These are phyloP conservation scores for Eucalyptus cloeziana DNA, from an alignment of 345 rosid species.

Conservation along the genomic window DNA sequence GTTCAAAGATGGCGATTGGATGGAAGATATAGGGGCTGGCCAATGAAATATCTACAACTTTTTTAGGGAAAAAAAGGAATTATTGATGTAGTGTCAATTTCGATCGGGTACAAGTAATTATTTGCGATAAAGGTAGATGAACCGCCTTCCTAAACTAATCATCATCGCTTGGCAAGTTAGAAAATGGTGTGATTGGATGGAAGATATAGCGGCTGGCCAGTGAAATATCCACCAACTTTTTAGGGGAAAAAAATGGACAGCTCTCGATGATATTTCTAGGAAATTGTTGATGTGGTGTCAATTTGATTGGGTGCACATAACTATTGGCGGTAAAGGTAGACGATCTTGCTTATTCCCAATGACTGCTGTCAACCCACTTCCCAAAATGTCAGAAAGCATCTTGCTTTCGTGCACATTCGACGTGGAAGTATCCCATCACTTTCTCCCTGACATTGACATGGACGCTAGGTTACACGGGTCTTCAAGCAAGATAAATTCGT, in stretches of 20 bases:
- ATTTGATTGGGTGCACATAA: not conserved
- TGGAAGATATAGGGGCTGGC: not conserved
- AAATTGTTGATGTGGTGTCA: not conserved
- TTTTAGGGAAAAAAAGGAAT: not conserved
- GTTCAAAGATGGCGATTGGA: not conserved
- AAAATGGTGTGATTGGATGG: not conserved
- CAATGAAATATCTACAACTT: not conserved
- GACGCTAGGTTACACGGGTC: not conserved
- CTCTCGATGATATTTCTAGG: not conserved
- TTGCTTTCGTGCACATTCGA: not conserved
- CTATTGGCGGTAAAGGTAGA: not conserved
- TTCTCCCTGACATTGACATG: not conserved
- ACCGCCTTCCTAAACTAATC: not conserved
- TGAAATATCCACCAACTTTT: not conserved
- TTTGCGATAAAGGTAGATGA: not conserved
- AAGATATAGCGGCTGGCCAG: not conserved
- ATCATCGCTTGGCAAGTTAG: not conserved
- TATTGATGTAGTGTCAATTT: not conserved
- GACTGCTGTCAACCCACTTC: not conserved
- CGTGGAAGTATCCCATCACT: not conserved
- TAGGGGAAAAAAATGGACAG: not conserved
- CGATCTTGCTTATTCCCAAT: not conserved
- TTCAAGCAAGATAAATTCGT: not conserved
- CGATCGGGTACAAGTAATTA: not conserved
- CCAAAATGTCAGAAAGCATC: not conserved